Conservation (phyloP, 768 basidiomycete genomes). For the Pleurotus sapidus region DNA sequence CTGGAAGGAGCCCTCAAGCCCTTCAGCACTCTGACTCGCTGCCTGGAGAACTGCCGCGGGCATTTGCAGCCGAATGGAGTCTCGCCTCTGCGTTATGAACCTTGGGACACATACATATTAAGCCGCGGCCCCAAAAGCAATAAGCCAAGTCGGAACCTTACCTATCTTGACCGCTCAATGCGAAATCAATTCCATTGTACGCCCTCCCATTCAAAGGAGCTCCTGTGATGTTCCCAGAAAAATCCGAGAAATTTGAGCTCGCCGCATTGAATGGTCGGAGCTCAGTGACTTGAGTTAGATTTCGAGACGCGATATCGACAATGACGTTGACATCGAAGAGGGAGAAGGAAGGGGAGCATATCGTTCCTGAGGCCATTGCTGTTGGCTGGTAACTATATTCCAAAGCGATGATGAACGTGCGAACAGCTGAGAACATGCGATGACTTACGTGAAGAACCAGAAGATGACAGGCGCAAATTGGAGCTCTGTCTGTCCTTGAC, state of each 20-base stretch:
- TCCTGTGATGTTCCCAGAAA: slow-evolving; percentile 43
- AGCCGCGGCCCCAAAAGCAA: neutral
- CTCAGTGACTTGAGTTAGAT: slow-evolving; percentile 38
- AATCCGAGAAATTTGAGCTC: slow-evolving; percentile 35
- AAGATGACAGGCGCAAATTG: slow-evolving; percentile 50
- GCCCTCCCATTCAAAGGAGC: slow-evolving; percentile 40
- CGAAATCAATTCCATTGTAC: slow-evolving; percentile 48
- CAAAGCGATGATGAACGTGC: neutral
- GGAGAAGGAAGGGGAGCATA: slow-evolving; percentile 43
- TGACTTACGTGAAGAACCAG: slow-evolving; percentile 51
- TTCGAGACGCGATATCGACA: slow-evolving; percentile 41
- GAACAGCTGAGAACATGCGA: neutral
- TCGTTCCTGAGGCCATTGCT: slow-evolving; percentile 38
- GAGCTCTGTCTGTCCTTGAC: slow-evolving; percentile 11
- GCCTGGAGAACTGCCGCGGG: slow-evolving; percentile 51
- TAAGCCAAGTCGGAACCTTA: neutral
- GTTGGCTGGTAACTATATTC: slow-evolving; percentile 29
- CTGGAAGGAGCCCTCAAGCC: slow-evolving; percentile 35
- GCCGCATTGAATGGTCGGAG: slow-evolving; percentile 32
- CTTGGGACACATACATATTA: neutral
- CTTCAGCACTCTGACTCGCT: slow-evolving; percentile 34
- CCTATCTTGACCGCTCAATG: slow-evolving; percentile 35
- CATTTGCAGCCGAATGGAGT: slow-evolving; percentile 29
- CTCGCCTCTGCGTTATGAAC: neutral
- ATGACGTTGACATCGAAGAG: slow-evolving; percentile 42